Percentiles rank a stretch among this genome's conserved stretches.
Evolutionary conservation across 1,139 yeast species (phyloP).

Genomic region (Chernovozyma aurita): DNA sequence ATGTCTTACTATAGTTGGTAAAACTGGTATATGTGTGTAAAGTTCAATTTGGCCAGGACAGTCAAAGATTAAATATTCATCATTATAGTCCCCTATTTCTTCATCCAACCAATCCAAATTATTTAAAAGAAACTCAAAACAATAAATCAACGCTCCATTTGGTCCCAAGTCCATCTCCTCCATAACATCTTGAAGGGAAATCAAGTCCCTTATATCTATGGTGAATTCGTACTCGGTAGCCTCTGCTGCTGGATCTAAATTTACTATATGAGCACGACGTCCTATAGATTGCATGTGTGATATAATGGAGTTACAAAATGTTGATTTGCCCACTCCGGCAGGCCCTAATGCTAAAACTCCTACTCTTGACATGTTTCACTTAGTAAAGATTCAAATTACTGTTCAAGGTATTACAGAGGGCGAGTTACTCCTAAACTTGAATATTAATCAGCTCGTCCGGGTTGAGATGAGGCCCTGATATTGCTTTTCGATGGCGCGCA

Average conservation of each 20-base stretch:
- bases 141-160: constrained; percentile 88
- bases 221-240: constrained; percentile 89
- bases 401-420: too few species aligned
- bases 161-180: constrained; percentile 93
- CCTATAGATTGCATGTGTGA: constrained; percentile 88
- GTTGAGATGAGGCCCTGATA: too few species aligned
- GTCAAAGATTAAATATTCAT: constrained; percentile 90
- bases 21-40: constrained; percentile 89
- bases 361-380: constrained; percentile 80
- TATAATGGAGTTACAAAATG: constrained; percentile 86
- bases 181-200: constrained; percentile 94
- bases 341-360: constrained; percentile 97
- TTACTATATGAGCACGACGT: constrained; percentile 89
- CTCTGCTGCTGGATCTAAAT: constrained; percentile 97
- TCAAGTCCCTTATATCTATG: constrained; percentile 85
- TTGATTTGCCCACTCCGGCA: constrained; percentile 93
- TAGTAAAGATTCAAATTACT: too few species aligned
- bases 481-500: too few species aligned
- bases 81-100: constrained; percentile 89
- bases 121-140: constrained; percentile 83
- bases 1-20: constrained; percentile 85
- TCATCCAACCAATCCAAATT: constrained; percentile 96
- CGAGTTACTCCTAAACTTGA: too few species aligned
- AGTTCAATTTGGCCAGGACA: constrained; percentile 98
- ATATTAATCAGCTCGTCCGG: too few species aligned